phyloP scores from a whole-genome alignment of 352 stramenopile species.

The Phytophthora pinifolia region DNA sequence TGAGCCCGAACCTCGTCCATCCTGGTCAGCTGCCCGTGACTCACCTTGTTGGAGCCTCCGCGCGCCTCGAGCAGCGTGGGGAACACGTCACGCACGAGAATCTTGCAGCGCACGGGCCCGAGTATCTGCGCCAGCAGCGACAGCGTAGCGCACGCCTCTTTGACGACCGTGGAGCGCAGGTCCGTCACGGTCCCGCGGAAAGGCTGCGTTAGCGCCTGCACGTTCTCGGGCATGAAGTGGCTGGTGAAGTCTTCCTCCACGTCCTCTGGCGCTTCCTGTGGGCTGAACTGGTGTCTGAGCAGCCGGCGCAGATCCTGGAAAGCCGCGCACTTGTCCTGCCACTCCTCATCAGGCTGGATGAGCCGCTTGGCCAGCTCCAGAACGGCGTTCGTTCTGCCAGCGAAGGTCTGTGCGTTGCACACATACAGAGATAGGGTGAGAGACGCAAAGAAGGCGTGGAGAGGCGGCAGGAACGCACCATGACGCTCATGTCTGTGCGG shows the following conservation, averaged over 20 bases:
- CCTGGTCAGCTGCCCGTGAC: neutral
- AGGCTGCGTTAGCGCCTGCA: constrained; percentile 55
- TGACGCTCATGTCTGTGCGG: constrained; percentile 48
- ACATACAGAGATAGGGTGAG: constrained; percentile 4
- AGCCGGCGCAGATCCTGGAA: constrained; percentile 46
- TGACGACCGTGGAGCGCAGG: constrained; percentile 61
- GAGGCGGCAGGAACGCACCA: constrained; percentile 29
- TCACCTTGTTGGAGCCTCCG: constrained; percentile 58
- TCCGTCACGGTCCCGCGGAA: constrained; percentile 59
- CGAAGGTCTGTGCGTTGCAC: constrained; percentile 34
- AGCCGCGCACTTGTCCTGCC: constrained; percentile 57
- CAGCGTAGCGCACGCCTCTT: constrained; percentile 59
- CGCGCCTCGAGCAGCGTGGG: constrained; percentile 56
- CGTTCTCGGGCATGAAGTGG: constrained; percentile 50
- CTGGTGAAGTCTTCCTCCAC: neutral
- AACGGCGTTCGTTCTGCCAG: constrained; percentile 46
- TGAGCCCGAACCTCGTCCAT: neutral
- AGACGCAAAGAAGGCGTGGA: neutral
- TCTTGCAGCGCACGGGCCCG: constrained; percentile 44
- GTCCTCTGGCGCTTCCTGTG: neutral
- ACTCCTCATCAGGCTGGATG: constrained; percentile 53
- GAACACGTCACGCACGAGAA: constrained; percentile 61
- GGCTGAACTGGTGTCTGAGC: constrained; percentile 19
- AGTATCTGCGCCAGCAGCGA: constrained; percentile 37
- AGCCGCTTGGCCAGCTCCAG: constrained; percentile 55